Evolutionary conservation across 139 green algal genomes (phyloP).

Genomic region (Yamagishiella unicocca): DNA sequence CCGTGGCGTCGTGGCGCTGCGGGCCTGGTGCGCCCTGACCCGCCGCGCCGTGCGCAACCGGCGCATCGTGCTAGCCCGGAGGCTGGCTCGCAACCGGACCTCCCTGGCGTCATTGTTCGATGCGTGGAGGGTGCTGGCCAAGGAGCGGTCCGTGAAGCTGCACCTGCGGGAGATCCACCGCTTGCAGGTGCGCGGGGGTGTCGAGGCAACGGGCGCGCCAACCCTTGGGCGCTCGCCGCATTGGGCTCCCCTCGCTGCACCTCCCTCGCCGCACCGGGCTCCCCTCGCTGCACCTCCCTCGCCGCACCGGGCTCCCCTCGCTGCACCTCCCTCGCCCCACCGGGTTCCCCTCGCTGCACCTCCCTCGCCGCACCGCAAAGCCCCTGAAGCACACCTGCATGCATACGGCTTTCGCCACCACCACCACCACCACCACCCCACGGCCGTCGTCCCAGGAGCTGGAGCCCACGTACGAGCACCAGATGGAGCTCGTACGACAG

Average conservation of each 20-base stretch:
- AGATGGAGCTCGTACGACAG: constrained; percentile 48
- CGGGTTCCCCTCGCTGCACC: too few relatives aligned
- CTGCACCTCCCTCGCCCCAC: too few relatives aligned
- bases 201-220: too few relatives aligned
- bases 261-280: too few relatives aligned
- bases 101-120: not conserved
- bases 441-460: constrained; percentile 19
- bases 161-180: constrained; percentile 48
- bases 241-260: too few relatives aligned
- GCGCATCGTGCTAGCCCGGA: constrained; percentile 13
- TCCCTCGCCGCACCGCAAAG: too few relatives aligned
- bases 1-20: not conserved
- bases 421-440: too few relatives aligned
- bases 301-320: too few relatives aligned
- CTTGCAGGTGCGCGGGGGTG: constrained; percentile 39
- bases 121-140: constrained; percentile 47
- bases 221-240: too few relatives aligned
- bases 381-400: too few relatives aligned
- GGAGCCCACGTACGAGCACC: constrained; percentile 43
- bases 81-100: not conserved
- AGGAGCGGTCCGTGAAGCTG: constrained; percentile 28
- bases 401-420: too few relatives aligned
- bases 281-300: too few relatives aligned
- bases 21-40: constrained; percentile 3
- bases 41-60: not conserved